Evolutionary conservation across 2,329 filamentous ascomycete species (phyloP).

Genomic region (Rugonectria rugulosa): DNA sequence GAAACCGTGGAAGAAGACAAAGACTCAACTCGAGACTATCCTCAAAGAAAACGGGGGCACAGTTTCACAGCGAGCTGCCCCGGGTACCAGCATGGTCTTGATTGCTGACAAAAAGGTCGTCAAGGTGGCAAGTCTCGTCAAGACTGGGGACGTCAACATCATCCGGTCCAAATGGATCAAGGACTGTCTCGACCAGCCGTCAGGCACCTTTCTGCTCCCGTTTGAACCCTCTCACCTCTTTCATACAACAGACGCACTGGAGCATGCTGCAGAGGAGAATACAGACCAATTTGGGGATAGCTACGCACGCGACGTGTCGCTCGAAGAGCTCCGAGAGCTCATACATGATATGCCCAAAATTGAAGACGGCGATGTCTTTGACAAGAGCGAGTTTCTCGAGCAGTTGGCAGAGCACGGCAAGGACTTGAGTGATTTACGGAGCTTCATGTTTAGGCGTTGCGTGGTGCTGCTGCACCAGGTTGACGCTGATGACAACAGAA

Average conservation of each 20-base stretch:
- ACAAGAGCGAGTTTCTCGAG: constrained; percentile 55
- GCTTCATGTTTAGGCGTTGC: constrained; percentile 61
- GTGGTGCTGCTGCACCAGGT: constrained; percentile 50
- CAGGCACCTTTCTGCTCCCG: constrained; percentile 68
- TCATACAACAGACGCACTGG: constrained; percentile 66
- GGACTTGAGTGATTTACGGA: constrained; percentile 56
- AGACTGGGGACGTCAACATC: constrained; percentile 73
- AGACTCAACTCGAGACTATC: constrained; percentile 79
- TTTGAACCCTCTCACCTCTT: constrained; percentile 74
- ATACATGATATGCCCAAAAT: constrained; percentile 60
- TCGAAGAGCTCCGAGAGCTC: constrained; percentile 67
- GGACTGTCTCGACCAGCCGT: constrained; percentile 74
- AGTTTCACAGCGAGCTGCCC: constrained; percentile 76
- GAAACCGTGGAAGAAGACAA: constrained; percentile 75
- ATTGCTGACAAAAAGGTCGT: constrained; percentile 83
- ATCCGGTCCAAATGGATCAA: constrained; percentile 83
- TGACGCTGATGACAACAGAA: constrained; percentile 41
- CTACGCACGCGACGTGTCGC: constrained; percentile 73
- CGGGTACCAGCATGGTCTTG: constrained; percentile 69
- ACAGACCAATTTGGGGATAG: constrained; percentile 85
- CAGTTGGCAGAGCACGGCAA: constrained; percentile 65
- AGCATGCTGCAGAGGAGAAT: constrained; percentile 63
- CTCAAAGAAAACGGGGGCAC: constrained; percentile 85
- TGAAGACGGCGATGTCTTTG: constrained; percentile 50
- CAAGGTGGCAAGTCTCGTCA: constrained; percentile 84